phyloP scores from a whole-genome alignment of 345 rosid species.

The Erodium maritimum region DNA sequence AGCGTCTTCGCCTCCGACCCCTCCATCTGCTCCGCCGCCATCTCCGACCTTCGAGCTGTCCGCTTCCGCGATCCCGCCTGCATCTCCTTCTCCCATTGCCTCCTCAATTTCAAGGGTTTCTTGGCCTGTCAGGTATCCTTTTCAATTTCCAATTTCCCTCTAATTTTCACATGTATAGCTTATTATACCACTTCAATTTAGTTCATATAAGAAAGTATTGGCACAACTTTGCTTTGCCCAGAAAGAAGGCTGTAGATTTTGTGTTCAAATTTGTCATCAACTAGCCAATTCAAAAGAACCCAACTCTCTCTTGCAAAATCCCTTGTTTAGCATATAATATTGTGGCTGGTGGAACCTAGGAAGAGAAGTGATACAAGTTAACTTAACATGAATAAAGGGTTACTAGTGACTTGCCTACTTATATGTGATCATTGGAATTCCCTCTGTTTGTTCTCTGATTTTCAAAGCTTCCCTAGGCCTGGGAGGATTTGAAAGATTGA shows the following conservation, averaged over 20 bases:
- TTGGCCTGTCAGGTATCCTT: constrained; percentile 69
- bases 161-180: neutral
- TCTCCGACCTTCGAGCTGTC: constrained; percentile 87
- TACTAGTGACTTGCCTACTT: neutral
- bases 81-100: constrained; percentile 90
- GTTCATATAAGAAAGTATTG: neutral
- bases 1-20: constrained; percentile 70
- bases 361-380: neutral
- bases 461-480: neutral
- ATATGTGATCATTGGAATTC: neutral
- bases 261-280: too few relatives aligned
- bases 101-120: constrained; percentile 94
- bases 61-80: constrained; percentile 89
- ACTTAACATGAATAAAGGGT: neutral
- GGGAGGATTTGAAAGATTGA: neutral
- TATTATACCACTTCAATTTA: too few relatives aligned
- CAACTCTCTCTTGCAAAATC: too few relatives aligned
- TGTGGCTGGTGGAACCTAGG: neutral
- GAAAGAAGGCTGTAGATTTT: too few relatives aligned
- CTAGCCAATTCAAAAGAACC: too few relatives aligned
- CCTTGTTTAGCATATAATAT: neutral
- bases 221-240: too few relatives aligned
- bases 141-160: neutral
- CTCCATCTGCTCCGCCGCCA: constrained; percentile 64
- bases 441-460: neutral